Base-by-base conservation (phyloP, 2,329 filamentous ascomycete species). In the Ophiostoma sp. region DNA sequence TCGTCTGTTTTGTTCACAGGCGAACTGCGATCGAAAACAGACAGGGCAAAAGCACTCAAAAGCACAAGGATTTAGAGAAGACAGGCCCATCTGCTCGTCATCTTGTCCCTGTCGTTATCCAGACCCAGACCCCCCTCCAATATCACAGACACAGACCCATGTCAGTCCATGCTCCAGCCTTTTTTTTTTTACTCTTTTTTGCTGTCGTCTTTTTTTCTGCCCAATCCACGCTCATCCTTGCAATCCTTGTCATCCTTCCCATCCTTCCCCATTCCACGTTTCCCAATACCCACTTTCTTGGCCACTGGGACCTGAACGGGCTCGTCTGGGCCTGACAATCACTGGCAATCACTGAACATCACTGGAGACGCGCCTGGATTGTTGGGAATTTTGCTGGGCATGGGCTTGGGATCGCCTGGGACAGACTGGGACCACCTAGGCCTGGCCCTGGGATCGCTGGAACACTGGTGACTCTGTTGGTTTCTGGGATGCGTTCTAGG, bases 11-110 rank as follows among this genome's bases (percentile, higher is more conserved):
- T 61, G 3, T 61, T 36, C 28, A n/a, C 9, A 9, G 22, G 52
- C 50, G 52, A 61, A 36, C 17, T n/a, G 1, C 17, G 31, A 36
- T 61, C 31, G 28, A 42, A 25, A n/a, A 42, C 31, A 63, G 19
- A n/a, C 50, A 19, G 17, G 7, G 17, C 19, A 39, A 12, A n/a
- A 17, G 22, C 28, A n/a, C n/a, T 9, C 15, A 61, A 61, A 8
- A 22, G 33, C 3, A 61, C 28, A 61, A 45, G 42, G 12, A 45
- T 15, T 15, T 36, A 17, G 17, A 15, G 19, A 39, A n/a, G 19
- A 64, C 61, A 64, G n/a, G 61, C 61, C 61, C 61, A 45, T 66
- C n/a, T 64, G 61, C 61, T 66, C 36, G 61, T 66, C 61, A 66
- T 66, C 61, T 36, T 9, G 36, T 45, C 61, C 61, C 33, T 45